Conservation (phyloP, 2,329 filamentous ascomycete species). For the Pseudocercospora cruenta region DNA sequence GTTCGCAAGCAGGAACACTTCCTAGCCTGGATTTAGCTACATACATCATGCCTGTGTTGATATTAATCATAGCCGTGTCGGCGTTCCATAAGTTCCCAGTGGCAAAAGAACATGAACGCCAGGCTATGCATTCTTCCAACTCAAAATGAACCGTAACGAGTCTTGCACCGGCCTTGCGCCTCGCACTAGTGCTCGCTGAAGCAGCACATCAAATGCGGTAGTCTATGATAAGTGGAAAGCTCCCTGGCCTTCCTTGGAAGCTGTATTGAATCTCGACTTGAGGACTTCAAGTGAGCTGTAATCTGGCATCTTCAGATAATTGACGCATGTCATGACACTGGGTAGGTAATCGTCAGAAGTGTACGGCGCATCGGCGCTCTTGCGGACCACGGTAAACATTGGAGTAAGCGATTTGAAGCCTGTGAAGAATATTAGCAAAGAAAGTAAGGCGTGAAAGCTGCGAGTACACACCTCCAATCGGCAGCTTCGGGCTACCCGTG, state of each 20-base stretch:
- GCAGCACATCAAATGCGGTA: neutral
- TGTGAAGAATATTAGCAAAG: slow-evolving; percentile 45
- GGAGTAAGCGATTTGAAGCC: slow-evolving; percentile 96
- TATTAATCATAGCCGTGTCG: slow-evolving; percentile 3
- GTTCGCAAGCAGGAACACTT: slow-evolving; percentile 3
- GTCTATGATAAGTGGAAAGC: slow-evolving; percentile 77
- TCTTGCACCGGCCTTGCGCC: neutral
- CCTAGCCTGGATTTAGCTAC: neutral
- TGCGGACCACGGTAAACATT: slow-evolving; percentile 99
- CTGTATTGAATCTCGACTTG: slow-evolving; percentile 76
- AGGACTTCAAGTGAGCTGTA: slow-evolving; percentile 81
- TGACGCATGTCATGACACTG: slow-evolving; percentile 99
- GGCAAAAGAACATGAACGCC: neutral
- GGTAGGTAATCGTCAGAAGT: slow-evolving; percentile 97
- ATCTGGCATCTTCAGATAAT: slow-evolving; percentile 96
- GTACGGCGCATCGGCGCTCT: slow-evolving; percentile 93
- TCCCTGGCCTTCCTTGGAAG: slow-evolving; percentile 93
- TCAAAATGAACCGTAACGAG: slow-evolving; percentile 5
- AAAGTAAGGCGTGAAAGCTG: slow-evolving; percentile 7
- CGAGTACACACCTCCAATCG: slow-evolving; percentile 80
- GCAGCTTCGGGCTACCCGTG: slow-evolving; percentile 95
- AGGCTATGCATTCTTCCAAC: slow-evolving; percentile 11
- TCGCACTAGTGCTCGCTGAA: neutral
- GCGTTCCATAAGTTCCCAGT: neutral
- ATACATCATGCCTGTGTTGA: slow-evolving; percentile 10